Percentiles rank a stretch among this genome's conserved stretches.
Conservation (phyloP, 169 alveolate genomes). For the Eimeria praecox region DNA sequence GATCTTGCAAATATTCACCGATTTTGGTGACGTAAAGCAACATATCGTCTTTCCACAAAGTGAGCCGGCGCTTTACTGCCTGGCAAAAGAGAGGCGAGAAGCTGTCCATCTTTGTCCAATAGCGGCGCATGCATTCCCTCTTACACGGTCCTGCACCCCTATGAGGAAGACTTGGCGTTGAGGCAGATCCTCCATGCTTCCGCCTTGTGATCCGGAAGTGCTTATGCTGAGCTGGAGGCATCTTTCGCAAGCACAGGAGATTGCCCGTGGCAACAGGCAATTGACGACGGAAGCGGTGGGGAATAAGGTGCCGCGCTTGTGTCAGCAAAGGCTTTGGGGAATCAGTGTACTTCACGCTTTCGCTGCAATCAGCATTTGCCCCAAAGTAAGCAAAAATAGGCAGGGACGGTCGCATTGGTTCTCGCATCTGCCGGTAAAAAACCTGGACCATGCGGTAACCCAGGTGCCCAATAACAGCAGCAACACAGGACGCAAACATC, state of each 20-base stretch:
- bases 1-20: not conserved
- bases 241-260: not conserved
- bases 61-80: conserved; percentile 41
- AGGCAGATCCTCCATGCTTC: not conserved
- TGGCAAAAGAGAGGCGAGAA: conserved; percentile 7
- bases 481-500: not conserved
- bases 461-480: not conserved
- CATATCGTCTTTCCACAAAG: conserved; percentile 6
- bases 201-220: not conserved
- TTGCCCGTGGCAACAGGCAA: not conserved
- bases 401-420: not conserved
- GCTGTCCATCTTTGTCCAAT: conserved; percentile 52
- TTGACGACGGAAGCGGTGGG: not conserved
- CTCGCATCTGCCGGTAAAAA: conserved; percentile 11
- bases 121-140: conserved; percentile 26
- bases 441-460: conserved; percentile 30
- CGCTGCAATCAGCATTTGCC: not conserved
- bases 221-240: not conserved
- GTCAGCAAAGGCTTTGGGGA: not conserved
- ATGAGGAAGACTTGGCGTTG: not conserved
- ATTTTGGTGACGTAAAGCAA: conserved; percentile 6
- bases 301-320: not conserved
- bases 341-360: not conserved
- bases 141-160: not conserved
- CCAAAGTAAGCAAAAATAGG: not conserved